Base-by-base conservation (phyloP, 805 yeast genomes). In the Peterozyma xylosa region DNA sequence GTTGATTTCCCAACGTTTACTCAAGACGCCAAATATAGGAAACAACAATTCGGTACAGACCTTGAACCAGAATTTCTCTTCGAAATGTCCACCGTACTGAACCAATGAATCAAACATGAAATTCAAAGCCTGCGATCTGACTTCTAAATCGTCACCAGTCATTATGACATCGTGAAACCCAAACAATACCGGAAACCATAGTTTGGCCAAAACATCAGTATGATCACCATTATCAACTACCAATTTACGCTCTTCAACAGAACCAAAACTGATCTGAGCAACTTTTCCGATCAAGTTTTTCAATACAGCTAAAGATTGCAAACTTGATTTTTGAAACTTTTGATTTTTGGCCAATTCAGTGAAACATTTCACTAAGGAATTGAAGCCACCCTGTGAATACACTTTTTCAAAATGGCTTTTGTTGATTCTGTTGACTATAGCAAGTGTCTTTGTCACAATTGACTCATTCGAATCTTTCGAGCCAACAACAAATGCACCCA, bases 71-170 rank as follows among this genome's bases (percentile, higher is more conserved):
- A 87, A 85, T 21, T 71, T 77, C 13, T 72, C 67, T 50, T 78
- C 79, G 58, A 91, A 95, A 48, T 78, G 74, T 27, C 74, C 74
- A 29, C 99, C 99, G 56, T 84, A 80, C 45, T 81, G 81, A 42
- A 81, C 82, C 46, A 93, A 66, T 3, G 86, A 74, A 51, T 86
- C 93, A 64, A 93, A 95, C 67, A 91, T 71, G 53, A 74, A 80
- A 49, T 81, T 84, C 55, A 93, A 70, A 0, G 97, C 96, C 44
- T 87, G 73, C 0, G 97, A 85, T 55, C 99, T 76, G 3, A 90
- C 96, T 62, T 93, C 99, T 41, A 93, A 68, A 62, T 93, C 99
- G 45, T 83, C 89, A 3, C 96, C 96, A 1, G 82, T 81, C 95
- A 90, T 87, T 30, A 90, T 86, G 7, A 91, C 83, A 48, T 86